Conservation (phyloP, 805 yeast species). For the Pichia manshurica region DNA sequence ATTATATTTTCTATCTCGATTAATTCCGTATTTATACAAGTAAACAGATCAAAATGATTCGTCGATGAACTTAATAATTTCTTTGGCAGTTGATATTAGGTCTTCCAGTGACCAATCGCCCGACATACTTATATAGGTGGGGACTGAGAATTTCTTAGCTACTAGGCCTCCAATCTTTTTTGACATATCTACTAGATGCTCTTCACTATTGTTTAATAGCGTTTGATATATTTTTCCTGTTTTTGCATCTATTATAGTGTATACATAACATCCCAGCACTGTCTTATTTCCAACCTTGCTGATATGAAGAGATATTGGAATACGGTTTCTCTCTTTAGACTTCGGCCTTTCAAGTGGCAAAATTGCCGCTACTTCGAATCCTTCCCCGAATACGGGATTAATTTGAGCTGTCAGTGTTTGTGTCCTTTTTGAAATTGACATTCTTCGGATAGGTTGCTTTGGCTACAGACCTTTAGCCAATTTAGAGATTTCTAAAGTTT, state of each 20-base stretch:
- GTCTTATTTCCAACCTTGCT: slow-evolving; percentile 29
- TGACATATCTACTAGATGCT: slow-evolving; percentile 37
- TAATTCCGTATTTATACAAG: neutral
- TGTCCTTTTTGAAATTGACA: slow-evolving; percentile 7
- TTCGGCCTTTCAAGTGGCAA: slow-evolving; percentile 19
- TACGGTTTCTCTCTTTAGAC: slow-evolving; percentile 12
- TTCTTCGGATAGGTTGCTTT: neutral
- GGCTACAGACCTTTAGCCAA: too few species aligned
- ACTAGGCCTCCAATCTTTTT: slow-evolving; percentile 38
- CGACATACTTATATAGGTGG: slow-evolving; percentile 41
- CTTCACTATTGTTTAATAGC: slow-evolving; percentile 38
- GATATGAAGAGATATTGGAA: slow-evolving; percentile 35
- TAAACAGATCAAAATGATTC: slow-evolving; percentile 12
- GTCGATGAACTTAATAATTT: slow-evolving; percentile 29
- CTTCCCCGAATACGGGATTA: slow-evolving; percentile 24
- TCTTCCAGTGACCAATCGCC: slow-evolving; percentile 35
- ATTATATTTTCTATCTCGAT: neutral
- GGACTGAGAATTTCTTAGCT: slow-evolving; percentile 35
- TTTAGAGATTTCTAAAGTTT: too few species aligned
- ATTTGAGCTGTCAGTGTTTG: slow-evolving; percentile 19
- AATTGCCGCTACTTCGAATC: slow-evolving; percentile 22
- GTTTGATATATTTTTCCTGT: slow-evolving; percentile 32
- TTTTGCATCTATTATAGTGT: slow-evolving; percentile 35
- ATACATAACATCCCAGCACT: slow-evolving; percentile 39
- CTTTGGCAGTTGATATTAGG: slow-evolving; percentile 23